These are phyloP conservation scores for Diplodia intermedia DNA, from an alignment of 2,329 filamentous ascomycete species.

Conservation along the genomic window DNA sequence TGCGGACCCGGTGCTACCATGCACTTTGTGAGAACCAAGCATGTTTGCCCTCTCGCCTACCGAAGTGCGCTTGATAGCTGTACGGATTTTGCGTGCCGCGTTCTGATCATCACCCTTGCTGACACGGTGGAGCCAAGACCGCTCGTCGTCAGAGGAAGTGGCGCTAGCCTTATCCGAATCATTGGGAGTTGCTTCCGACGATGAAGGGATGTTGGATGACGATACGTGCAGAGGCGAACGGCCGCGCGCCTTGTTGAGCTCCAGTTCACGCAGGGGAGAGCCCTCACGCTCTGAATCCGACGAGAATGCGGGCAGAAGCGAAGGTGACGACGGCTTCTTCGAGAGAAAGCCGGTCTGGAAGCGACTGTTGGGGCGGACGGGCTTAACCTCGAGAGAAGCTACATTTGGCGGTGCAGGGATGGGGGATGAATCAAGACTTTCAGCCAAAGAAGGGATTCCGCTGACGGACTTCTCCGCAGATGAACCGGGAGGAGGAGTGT, in stretches of 20 bases:
- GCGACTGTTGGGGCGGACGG: constrained; percentile 63
- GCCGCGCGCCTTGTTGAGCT: constrained; percentile 51
- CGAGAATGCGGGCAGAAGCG: constrained; percentile 64
- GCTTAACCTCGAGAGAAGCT: constrained; percentile 66
- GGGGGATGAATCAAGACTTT: constrained; percentile 58
- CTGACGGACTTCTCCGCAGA: constrained; percentile 58
- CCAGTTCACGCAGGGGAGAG: constrained; percentile 55
- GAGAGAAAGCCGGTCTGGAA: constrained; percentile 91
- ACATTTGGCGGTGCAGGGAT: constrained; percentile 61
- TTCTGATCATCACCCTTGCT: constrained; percentile 46
- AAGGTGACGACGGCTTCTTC: constrained; percentile 66
- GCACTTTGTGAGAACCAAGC: constrained; percentile 54
- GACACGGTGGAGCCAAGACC: constrained; percentile 50
- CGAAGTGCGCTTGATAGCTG: constrained; percentile 65
- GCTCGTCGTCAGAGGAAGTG: constrained; percentile 56
- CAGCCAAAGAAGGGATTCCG: constrained; percentile 5
- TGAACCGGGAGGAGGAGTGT: constrained; percentile 61
- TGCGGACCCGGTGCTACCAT: constrained; percentile 67
- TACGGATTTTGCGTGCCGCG: constrained; percentile 62
- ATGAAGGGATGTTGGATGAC: constrained; percentile 36
- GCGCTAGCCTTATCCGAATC: constrained; percentile 47
- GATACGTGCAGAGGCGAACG: constrained; percentile 63
- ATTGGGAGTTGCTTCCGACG: constrained; percentile 38
- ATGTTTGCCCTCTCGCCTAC: constrained; percentile 52
- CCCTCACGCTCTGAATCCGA: constrained; percentile 60